Evolutionary conservation across 371 early-diverging fungal species (phyloP), one percentile per base, ranked within the genome.

Genomic region (Conidiobolus incongruus): DNA sequence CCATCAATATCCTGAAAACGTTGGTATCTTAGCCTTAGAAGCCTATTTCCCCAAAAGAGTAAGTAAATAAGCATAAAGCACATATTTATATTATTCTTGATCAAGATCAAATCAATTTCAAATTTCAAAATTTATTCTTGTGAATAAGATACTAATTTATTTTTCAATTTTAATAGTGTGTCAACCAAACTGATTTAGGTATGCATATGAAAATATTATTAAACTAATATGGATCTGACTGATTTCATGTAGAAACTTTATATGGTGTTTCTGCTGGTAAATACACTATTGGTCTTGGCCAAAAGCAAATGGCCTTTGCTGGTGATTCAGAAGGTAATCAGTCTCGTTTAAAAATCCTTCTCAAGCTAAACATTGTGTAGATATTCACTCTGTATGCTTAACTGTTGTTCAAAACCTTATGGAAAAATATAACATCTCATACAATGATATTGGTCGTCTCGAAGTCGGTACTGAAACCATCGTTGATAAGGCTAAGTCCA

Each of bases 401-500:
- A 53, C 49, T 4, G 38, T 29, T 40, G 93, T 95, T 28, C 71
- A 83, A 54, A 73, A 66, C 58, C 70, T 94, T 46, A 69, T 93
- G 65, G 83, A 84, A 49, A 90, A 83, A 72, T 81, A 90, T 69
- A 73, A 77, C 45, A 73, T 94, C 42, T 54, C 71, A 35, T 76
- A 72, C 61, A 72, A 59, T 37, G 72, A 80, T 54, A 81, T 98
- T 60, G 96, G 96, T 34, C 77, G 82, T 33, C 67, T 98, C 29
- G 98, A 98, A 55, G 93, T 98, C 37, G 98, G 98, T 43, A 94
- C 98, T 34, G 98, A 98, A 63, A 90, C 94, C 40, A 87, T 93
- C 58, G 83, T 89, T 47, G 98, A 98, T 71, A 90, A 92, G 68
- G 79, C 86, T 45, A 98, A 98, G 69, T 77, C 92, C 16, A 88